Conservation (phyloP, 176 grass and related monocot genomes). For the Ampelocalamus luodianensis region DNA sequence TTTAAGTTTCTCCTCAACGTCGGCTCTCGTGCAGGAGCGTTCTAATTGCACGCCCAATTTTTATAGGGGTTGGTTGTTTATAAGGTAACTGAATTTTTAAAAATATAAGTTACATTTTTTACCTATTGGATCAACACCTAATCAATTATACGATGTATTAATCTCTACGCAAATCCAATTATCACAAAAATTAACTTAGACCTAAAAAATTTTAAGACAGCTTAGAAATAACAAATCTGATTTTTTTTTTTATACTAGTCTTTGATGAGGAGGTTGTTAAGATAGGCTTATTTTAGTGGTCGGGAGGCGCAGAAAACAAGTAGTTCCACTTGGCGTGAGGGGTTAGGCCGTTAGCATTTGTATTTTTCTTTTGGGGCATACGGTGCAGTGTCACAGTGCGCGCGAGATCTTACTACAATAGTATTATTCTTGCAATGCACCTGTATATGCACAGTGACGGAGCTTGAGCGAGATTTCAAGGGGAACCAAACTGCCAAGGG, state of each 20-base stretch:
- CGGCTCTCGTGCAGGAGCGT: neutral
- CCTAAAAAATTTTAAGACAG: no score
- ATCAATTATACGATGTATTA: no score
- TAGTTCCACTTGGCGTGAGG: slow-evolving; percentile 24
- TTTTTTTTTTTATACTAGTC: neutral
- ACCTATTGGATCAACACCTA: no score
- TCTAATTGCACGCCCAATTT: slow-evolving; percentile 2
- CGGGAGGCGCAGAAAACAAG: neutral
- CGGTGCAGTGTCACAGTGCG: neutral
- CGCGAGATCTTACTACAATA: neutral
- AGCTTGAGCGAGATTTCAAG: no score
- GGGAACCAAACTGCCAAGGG: no score
- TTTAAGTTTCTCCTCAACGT: neutral
- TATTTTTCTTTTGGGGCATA: neutral
- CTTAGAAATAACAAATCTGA: no score
- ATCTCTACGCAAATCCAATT: no score
- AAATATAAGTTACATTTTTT: no score
- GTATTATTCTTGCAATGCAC: neutral
- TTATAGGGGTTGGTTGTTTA: no score
- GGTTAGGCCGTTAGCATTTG: slow-evolving; percentile 25
- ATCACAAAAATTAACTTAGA: no score
- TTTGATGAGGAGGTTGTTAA: neutral
- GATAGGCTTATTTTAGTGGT: slow-evolving; percentile 6
- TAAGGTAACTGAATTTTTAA: no score
- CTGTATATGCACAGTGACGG: no score